These are phyloP conservation scores for Diphasiastrum complanatum DNA, from an alignment of 83 land plant species.

Conservation along the genomic window DNA sequence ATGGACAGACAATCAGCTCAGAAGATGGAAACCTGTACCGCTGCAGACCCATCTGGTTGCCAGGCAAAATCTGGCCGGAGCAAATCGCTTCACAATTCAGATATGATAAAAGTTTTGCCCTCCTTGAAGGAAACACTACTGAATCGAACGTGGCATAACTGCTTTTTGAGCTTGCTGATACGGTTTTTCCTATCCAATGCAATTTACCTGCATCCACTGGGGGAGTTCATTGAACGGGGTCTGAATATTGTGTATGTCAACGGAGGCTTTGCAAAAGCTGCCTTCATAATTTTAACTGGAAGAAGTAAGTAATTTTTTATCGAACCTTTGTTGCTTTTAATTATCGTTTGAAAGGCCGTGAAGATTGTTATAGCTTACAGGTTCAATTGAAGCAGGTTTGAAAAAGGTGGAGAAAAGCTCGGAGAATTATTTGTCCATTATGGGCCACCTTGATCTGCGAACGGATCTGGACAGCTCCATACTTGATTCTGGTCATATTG, in stretches of 20 bases:
- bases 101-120: too few species aligned
- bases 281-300: background rate
- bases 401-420: background rate
- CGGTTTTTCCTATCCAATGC: too few species aligned
- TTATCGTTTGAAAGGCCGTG: background rate
- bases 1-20: too few species aligned
- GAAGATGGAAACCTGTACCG: too few species aligned
- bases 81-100: too few species aligned
- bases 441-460: constrained; percentile 1
- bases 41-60: too few species aligned
- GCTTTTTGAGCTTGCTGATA: too few species aligned
- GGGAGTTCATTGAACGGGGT: background rate
- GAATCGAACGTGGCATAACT: too few species aligned
- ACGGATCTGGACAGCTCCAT: background rate
- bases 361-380: background rate
- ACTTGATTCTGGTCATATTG: background rate
- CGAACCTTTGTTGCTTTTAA: background rate
- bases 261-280: background rate
- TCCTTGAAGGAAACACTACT: too few species aligned
- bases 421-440: background rate
- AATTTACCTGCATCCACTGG: too few species aligned
- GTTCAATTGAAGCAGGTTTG: too few species aligned
- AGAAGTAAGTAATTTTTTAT: background rate
- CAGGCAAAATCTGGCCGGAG: too few species aligned
- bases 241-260: background rate